phyloP scores from a whole-genome alignment of 345 rosid species.

The Ceriops tagal region DNA sequence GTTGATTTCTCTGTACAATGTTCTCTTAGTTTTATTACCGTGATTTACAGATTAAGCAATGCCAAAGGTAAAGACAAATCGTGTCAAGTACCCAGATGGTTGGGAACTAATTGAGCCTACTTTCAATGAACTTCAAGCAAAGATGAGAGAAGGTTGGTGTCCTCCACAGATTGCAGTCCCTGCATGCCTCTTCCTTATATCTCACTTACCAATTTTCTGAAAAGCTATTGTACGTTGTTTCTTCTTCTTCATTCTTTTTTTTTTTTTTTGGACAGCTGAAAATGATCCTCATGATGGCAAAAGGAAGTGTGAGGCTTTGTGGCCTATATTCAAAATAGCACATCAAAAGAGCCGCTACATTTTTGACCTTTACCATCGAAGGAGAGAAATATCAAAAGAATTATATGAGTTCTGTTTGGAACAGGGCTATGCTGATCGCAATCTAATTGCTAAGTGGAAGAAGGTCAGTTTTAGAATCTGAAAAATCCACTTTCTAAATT shows the following conservation, averaged over 20 bases:
- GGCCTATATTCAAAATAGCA: constrained; percentile 78
- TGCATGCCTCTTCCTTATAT: background rate
- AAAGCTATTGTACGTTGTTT: background rate
- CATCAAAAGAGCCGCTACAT: constrained; percentile 75
- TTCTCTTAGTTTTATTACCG: too few relatives aligned
- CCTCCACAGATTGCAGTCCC: background rate
- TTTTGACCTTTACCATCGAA: constrained; percentile 60
- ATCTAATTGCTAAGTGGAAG: constrained; percentile 76
- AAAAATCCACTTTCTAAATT: background rate
- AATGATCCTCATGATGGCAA: constrained; percentile 75
- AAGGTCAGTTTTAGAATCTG: constrained; percentile 26
- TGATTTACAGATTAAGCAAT: constrained; percentile 21
- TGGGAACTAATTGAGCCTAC: constrained; percentile 91
- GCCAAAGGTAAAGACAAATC: constrained; percentile 82
- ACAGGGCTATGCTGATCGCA: constrained; percentile 68
- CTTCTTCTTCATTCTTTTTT: background rate
- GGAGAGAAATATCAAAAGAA: constrained; percentile 70
- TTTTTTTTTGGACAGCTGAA: constrained; percentile 48
- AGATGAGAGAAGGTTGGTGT: constrained; percentile 79
- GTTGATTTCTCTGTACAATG: too few relatives aligned
- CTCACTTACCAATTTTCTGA: background rate
- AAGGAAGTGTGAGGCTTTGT: constrained; percentile 71
- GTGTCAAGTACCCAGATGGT: constrained; percentile 66
- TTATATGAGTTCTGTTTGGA: constrained; percentile 75
- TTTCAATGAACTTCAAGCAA: constrained; percentile 53